phyloP scores from a whole-genome alignment of 1,139 yeast species.

The Yamadazyma spencermartinsiae region DNA sequence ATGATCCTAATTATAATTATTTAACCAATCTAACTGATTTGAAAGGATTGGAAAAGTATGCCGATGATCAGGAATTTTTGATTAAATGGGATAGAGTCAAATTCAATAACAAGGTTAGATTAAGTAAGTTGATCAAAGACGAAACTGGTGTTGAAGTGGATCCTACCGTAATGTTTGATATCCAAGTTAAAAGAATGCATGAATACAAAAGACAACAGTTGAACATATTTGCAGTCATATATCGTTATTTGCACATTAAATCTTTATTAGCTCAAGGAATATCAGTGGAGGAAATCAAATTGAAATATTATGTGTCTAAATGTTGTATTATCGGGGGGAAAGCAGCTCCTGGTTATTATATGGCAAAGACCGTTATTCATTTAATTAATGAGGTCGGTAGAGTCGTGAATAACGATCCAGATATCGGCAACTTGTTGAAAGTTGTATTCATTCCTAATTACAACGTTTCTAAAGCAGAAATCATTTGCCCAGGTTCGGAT shows the following conservation, averaged over 20 bases:
- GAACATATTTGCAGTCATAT: constrained; percentile 85
- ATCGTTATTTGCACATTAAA: constrained; percentile 78
- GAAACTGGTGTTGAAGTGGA: constrained; percentile 71
- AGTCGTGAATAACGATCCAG: constrained; percentile 76
- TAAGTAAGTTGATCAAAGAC: constrained; percentile 68
- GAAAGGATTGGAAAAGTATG: constrained; percentile 65
- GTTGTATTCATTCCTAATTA: constrained; percentile 90
- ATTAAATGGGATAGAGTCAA: constrained; percentile 72
- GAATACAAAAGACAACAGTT: constrained; percentile 95
- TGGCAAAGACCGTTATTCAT: constrained; percentile 89
- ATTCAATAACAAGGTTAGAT: constrained; percentile 63
- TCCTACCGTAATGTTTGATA: constrained; percentile 77
- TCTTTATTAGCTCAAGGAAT: constrained; percentile 52
- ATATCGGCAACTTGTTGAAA: constrained; percentile 73
- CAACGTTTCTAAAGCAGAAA: constrained; percentile 91
- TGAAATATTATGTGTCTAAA: constrained; percentile 65
- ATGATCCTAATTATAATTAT: constrained; percentile 62
- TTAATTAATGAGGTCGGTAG: constrained; percentile 79
- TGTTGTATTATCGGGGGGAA: constrained; percentile 90
- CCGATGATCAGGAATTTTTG: constrained; percentile 70
- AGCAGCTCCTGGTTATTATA: constrained; percentile 95
- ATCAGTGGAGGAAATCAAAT: constrained; percentile 56
- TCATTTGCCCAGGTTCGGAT: constrained; percentile 87
- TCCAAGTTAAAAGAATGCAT: constrained; percentile 93
- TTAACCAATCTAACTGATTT: constrained; percentile 69